Evolutionary conservation across 306 rosid genomes (phyloP).

Genomic region (Echinosophora koreensis): DNA sequence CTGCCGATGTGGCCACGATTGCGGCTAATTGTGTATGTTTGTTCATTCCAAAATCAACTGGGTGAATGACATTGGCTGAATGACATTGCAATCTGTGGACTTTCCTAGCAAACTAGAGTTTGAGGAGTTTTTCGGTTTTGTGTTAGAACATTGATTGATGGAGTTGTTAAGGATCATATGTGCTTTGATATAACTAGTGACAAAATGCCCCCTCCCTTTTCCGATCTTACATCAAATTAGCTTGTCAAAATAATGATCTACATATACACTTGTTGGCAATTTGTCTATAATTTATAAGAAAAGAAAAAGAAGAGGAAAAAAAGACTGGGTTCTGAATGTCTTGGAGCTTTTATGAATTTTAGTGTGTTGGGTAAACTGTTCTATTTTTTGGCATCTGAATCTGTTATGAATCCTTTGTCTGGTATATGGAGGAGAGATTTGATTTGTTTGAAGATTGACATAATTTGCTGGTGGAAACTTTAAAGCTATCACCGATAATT

Average conservation of each 20-base stretch:
- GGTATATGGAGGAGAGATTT: background rate
- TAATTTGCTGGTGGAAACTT: background rate
- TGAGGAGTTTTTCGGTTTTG: background rate
- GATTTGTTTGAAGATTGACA: conserved; percentile 1
- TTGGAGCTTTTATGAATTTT: background rate
- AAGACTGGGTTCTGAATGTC: background rate
- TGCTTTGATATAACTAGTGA: background rate
- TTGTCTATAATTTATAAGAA: background rate
- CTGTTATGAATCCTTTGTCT: background rate
- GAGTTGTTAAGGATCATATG: background rate
- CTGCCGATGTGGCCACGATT: background rate
- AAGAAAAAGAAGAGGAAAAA: background rate
- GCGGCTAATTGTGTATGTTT: background rate
- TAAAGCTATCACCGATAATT: background rate
- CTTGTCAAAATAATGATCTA: background rate
- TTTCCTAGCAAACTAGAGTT: background rate
- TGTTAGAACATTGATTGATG: background rate
- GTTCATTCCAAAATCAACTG: background rate
- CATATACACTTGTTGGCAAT: background rate
- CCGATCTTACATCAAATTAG: background rate
- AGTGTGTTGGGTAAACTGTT: background rate
- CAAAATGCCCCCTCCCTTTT: background rate
- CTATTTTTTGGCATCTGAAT: conserved; percentile 6
- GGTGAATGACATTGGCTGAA: background rate
- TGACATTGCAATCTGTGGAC: background rate